A percentile compares a stretch with the other conserved stretches of the same genome.
Conservation (phyloP, 371 early-diverging fungal genomes). For the Rhizomucor miehei region DNA sequence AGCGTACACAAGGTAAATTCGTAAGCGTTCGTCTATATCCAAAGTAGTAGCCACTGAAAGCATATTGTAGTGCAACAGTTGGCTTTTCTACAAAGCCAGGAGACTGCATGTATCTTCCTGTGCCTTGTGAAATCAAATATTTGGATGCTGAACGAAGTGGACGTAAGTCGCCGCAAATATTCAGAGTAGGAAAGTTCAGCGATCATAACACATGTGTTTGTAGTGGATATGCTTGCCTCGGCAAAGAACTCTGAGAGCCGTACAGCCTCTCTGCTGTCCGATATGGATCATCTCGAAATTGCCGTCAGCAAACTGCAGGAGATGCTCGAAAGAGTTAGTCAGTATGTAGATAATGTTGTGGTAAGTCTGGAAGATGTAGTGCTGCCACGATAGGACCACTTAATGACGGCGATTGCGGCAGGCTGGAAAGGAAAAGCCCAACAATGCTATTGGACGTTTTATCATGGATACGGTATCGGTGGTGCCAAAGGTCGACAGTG, state of each 20-base stretch:
- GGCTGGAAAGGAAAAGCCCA: conserved; percentile 63
- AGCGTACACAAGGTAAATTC: conserved; percentile 75
- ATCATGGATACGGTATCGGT: conserved; percentile 91
- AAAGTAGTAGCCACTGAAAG: neutral
- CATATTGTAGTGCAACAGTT: conserved; percentile 58
- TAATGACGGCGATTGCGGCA: conserved; percentile 14
- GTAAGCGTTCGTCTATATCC: too few relatives aligned
- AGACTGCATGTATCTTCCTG: conserved; percentile 82
- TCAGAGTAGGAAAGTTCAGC: neutral
- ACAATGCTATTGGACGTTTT: conserved; percentile 85
- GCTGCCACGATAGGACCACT: neutral
- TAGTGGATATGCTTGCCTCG: conserved; percentile 77
- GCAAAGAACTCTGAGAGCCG: conserved; percentile 60
- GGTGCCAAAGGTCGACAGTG: conserved; percentile 84
- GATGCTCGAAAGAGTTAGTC: conserved; percentile 83
- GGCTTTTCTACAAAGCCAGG: conserved; percentile 66
- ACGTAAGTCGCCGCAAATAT: conserved; percentile 54
- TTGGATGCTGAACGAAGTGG: conserved; percentile 86
- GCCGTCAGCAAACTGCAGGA: conserved; percentile 74
- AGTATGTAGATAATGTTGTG: conserved; percentile 82
- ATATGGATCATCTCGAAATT: conserved; percentile 88
- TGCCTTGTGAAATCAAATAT: conserved; percentile 87
- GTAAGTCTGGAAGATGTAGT: conserved; percentile 36
- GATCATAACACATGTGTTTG: neutral
- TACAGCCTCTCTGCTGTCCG: conserved; percentile 67